Conservation (phyloP, 441 rosid species). For the Erodium trifolium region DNA sequence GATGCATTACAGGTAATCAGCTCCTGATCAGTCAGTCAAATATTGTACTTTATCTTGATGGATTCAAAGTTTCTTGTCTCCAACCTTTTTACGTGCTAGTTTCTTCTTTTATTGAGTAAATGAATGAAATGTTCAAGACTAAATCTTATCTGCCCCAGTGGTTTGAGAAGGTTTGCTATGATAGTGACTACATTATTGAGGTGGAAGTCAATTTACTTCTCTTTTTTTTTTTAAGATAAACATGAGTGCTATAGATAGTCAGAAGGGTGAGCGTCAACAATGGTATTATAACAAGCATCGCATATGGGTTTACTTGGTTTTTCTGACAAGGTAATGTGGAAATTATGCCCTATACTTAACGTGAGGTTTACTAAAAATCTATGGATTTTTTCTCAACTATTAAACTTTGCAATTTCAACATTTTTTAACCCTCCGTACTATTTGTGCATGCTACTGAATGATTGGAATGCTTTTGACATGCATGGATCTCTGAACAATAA, state of each 20-base stretch:
- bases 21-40: conserved; percentile 17
- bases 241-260: not conserved
- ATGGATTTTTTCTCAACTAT: not conserved
- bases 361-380: not conserved
- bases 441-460: not conserved
- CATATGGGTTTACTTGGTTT: conserved; percentile 7
- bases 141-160: not conserved
- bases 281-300: not conserved
- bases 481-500: not conserved
- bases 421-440: not conserved
- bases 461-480: conserved; percentile 6
- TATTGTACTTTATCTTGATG: not conserved
- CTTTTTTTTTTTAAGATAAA: not conserved
- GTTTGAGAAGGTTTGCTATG: not conserved
- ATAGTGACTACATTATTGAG: not conserved
- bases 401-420: not conserved
- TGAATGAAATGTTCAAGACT: not conserved
- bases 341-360: not conserved
- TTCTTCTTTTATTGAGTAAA: not conserved
- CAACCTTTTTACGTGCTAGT: not conserved
- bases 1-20: conserved; percentile 67
- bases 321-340: conserved; percentile 15
- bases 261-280: not conserved
- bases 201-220: not conserved
- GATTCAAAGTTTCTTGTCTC: conserved; percentile 11